Evolutionary conservation across 2,329 filamentous ascomycete species (phyloP).

Genomic region (Coleophoma cylindrospora): DNA sequence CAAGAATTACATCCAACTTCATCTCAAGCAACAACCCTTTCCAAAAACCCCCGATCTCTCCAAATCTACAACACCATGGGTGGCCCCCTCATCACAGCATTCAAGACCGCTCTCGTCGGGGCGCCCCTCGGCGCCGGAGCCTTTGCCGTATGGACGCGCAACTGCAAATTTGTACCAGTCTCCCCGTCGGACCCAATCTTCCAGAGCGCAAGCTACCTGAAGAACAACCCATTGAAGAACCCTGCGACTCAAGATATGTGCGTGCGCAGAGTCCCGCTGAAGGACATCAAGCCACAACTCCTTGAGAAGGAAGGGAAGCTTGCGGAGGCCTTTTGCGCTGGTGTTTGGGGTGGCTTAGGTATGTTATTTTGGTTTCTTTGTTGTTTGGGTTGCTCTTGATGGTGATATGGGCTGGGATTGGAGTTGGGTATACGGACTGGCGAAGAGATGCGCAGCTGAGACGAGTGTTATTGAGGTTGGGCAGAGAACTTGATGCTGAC

Average conservation of each 20-base stretch:
- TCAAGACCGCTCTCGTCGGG: constrained; percentile 14
- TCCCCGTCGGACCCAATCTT: constrained; percentile 57
- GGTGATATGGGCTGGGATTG: too few species aligned
- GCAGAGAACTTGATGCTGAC: not conserved
- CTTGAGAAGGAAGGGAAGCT: constrained; percentile 62
- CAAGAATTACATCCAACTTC: too few species aligned
- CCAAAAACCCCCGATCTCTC: not conserved
- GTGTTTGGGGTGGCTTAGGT: constrained; percentile 39
- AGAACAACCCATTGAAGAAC: constrained; percentile 58
- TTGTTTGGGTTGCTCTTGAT: too few species aligned
- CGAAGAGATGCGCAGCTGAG: too few species aligned
- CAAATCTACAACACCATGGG: constrained; percentile 9
- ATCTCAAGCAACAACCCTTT: not conserved
- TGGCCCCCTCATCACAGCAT: constrained; percentile 8
- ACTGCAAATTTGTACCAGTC: constrained; percentile 42
- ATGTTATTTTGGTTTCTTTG: constrained; percentile 19
- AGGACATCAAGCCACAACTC: constrained; percentile 59
- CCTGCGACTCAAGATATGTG: constrained; percentile 60
- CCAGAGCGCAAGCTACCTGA: constrained; percentile 48
- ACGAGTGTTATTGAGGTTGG: too few species aligned
- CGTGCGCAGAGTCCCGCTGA: constrained; percentile 56
- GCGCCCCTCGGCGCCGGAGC: constrained; percentile 12
- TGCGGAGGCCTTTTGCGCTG: constrained; percentile 26
- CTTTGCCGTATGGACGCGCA: constrained; percentile 15
- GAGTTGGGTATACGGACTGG: too few species aligned